Percentiles rank a stretch among this genome's conserved stretches.
Evolutionary conservation across 805 yeast genomes (phyloP).

Genomic region (Jamesozyma lodderae): DNA sequence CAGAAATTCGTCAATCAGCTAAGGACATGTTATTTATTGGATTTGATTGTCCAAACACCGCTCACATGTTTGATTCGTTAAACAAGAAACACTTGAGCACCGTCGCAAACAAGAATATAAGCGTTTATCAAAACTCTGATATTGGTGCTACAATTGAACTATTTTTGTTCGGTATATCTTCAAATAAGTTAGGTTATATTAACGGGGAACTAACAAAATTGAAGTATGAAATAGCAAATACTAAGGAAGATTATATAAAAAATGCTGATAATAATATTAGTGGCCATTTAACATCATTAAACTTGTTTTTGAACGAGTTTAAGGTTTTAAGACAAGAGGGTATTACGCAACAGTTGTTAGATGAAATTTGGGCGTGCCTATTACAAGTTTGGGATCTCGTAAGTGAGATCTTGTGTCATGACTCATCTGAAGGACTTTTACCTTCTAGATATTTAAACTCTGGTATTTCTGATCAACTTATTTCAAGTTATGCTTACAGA

Average conservation of each 20-base stretch:
- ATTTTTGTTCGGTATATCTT: slow-evolving; percentile 36
- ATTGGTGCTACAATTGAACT: slow-evolving; percentile 66
- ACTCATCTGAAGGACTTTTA: slow-evolving; percentile 61
- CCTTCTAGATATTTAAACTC: slow-evolving; percentile 38
- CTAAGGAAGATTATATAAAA: slow-evolving; percentile 29
- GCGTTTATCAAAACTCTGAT: slow-evolving; percentile 51
- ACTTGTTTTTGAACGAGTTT: slow-evolving; percentile 34
- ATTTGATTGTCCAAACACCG: slow-evolving; percentile 11
- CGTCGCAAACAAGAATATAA: slow-evolving; percentile 35
- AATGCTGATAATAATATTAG: slow-evolving; percentile 52
- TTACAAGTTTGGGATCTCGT: slow-evolving; percentile 29
- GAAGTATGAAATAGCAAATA: slow-evolving; percentile 28
- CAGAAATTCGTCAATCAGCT: slow-evolving; percentile 58
- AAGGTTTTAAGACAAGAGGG: slow-evolving; percentile 8
- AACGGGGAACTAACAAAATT: slow-evolving; percentile 29
- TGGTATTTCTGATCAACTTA: slow-evolving; percentile 35
- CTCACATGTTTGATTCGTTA: neutral
- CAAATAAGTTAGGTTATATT: slow-evolving; percentile 25
- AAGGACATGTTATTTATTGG: slow-evolving; percentile 37
- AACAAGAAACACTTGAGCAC: slow-evolving; percentile 10
- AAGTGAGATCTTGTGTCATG: slow-evolving; percentile 46
- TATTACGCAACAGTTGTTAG: neutral
- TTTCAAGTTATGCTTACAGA: slow-evolving; percentile 72
- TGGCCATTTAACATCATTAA: slow-evolving; percentile 59
- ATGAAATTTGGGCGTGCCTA: slow-evolving; percentile 13